These are phyloP conservation scores for Ceriops decandra DNA, from an alignment of 345 rosid genomes.

Conservation along the genomic window DNA sequence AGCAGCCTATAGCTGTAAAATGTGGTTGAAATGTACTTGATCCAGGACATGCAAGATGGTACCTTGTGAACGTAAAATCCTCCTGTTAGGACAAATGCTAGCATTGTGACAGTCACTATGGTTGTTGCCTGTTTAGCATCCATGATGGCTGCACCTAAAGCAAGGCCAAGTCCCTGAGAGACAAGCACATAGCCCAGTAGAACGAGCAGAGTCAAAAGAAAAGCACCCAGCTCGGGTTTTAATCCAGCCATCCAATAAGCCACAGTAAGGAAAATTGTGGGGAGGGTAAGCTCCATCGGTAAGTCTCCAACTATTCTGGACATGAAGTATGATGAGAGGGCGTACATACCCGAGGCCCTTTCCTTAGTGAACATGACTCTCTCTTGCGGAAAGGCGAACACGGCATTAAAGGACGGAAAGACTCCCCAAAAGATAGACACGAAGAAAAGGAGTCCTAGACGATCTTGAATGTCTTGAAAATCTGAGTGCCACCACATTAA, in stretches of 20 bases:
- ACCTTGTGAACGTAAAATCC: constrained; percentile 86
- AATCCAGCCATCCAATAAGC: constrained; percentile 85
- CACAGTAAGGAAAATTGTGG: constrained; percentile 55
- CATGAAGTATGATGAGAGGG: constrained; percentile 87
- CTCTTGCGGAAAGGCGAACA: constrained; percentile 90
- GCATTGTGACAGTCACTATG: constrained; percentile 76
- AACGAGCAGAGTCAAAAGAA: constrained; percentile 51
- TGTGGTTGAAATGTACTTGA: constrained; percentile 77
- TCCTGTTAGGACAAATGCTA: constrained; percentile 80
- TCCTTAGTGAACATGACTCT: constrained; percentile 68
- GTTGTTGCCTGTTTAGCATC: constrained; percentile 93
- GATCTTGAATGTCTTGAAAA: constrained; percentile 62
- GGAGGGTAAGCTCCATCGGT: constrained; percentile 90
- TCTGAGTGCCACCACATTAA: constrained; percentile 97
- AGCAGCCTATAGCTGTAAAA: constrained; percentile 70
- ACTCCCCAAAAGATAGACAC: constrained; percentile 93
- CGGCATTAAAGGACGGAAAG: constrained; percentile 77
- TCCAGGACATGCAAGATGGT: constrained; percentile 70
- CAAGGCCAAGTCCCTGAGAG: constrained; percentile 86
- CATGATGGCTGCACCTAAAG: constrained; percentile 82
- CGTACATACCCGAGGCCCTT: constrained; percentile 86
- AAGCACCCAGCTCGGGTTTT: constrained; percentile 50
- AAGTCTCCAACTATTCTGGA: constrained; percentile 75
- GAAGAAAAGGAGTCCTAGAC: constrained; percentile 82
- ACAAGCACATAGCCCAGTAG: constrained; percentile 71